Base-by-base conservation (phyloP, 352 stramenopile genomes). In the Pythium dissimile region DNA sequence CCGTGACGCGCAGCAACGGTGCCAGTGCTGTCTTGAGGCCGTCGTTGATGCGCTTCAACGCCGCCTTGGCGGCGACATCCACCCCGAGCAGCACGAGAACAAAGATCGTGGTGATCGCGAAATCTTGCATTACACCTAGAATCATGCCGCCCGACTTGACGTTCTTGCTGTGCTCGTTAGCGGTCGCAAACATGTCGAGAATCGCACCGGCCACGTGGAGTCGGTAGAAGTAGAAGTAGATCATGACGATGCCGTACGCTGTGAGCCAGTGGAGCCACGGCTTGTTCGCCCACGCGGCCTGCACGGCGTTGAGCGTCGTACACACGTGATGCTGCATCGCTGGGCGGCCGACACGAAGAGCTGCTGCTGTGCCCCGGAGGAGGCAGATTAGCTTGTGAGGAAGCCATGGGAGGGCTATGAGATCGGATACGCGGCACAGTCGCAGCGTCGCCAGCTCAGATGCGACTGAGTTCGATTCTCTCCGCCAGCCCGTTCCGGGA, bases 241-340 rank as follows among this genome's bases (percentile, higher is more conserved):
- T 4, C 18, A 50, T 26, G 32, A 55, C 15, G 12, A 63, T 21
- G 23, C 15, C 20, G 38, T 63, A 56, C 27, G 54, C 27, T 10
- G 34, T 28, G 24, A 41, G 26, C 55, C 55, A 63, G 18, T 55
- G 45, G 27, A 18, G 34, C 44, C 54, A 55, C 12, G 54, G 54
- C 34, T 59, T 26, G 8, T 26, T 31, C 11, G 21, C 24, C 35
- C 28, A 38, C 21, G 15, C 34, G 30, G 37, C 32, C 6, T 34
- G 21, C 30, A 38, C 21, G 35, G 34, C 1, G 21, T 41, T 41
- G 5, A 15, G 3, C 16, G 34, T 41, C 34, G 34, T 16, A 16
- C 34, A 16, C 7, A 41, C 5, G 12, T 41, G 20, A 16, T 41
- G 20, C 12, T 16, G 34, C 34, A 41, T n/a, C n/a, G n/a, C n/a